These are phyloP conservation scores for Ophiostoma novo-ulmi DNA, from an alignment of 2,329 filamentous ascomycete species.

Conservation along the genomic window DNA sequence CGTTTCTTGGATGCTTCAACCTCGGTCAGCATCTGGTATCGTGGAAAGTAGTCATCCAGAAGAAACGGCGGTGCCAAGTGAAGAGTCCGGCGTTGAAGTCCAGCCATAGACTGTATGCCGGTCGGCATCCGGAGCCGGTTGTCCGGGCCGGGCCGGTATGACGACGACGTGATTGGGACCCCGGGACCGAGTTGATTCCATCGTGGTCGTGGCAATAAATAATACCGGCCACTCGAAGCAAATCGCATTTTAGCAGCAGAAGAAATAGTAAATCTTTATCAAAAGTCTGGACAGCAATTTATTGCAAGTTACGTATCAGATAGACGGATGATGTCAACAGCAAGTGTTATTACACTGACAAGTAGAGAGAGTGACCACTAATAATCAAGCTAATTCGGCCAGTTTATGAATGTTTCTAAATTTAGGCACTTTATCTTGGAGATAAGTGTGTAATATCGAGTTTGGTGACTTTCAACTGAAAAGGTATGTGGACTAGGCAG, in stretches of 20 bases:
- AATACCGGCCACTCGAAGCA: background rate
- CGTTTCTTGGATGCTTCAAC: conserved; percentile 68
- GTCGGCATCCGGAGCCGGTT: background rate
- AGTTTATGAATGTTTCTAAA: background rate
- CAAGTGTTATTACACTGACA: background rate
- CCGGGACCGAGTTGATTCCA: background rate
- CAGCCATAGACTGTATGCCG: background rate
- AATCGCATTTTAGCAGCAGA: background rate
- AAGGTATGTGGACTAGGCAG: background rate
- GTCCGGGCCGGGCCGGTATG: background rate
- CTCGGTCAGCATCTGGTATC: conserved; percentile 64
- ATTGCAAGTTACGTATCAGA: background rate
- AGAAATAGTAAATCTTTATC: background rate
- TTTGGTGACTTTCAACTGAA: background rate
- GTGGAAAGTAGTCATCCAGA: conserved; percentile 67
- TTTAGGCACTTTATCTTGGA: background rate
- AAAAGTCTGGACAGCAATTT: background rate
- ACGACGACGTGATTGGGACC: background rate
- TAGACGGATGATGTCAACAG: conserved; percentile 1
- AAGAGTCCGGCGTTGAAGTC: conserved; percentile 32
- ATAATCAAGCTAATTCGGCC: background rate
- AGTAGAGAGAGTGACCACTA: background rate
- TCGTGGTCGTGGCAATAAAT: background rate
- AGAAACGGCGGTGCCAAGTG: conserved; percentile 62
- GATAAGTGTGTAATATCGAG: background rate